phyloP scores from a whole-genome alignment of 73 alveolate genomes.

The Tetrahymena malaccensis region DNA sequence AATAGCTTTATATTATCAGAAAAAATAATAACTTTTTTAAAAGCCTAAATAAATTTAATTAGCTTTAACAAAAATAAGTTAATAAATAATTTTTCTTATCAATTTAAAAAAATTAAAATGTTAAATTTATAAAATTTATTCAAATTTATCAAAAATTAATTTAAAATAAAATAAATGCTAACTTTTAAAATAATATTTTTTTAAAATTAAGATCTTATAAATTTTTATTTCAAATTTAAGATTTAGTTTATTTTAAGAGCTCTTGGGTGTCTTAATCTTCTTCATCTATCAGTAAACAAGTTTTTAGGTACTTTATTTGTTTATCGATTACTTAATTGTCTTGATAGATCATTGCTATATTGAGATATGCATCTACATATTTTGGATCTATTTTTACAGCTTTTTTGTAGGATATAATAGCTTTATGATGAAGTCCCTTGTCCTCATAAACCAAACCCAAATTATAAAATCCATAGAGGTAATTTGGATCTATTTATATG shows the following conservation, averaged over 20 bases:
- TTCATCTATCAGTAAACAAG: neutral
- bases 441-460: neutral
- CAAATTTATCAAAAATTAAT: too few species aligned
- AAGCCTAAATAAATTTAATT: too few species aligned
- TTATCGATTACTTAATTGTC: neutral
- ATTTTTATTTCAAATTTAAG: neutral
- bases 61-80: too few species aligned
- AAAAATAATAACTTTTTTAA: too few species aligned
- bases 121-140: too few species aligned
- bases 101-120: too few species aligned
- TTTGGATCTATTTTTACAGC: neutral
- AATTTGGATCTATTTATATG: neutral
- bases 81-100: too few species aligned
- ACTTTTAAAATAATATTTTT: too few species aligned
- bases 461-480: neutral
- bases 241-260: neutral
- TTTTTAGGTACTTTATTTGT: neutral
- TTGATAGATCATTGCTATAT: neutral
- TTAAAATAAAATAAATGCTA: too few species aligned
- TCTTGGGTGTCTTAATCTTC: neutral
- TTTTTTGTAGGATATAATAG: neutral
- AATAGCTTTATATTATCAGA: too few species aligned
- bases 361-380: neutral
- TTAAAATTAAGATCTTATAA: too few species aligned
- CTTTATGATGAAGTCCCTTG: neutral